These are phyloP conservation scores for Oidium heveae DNA, from an alignment of 2,329 filamentous ascomycete genomes.

Conservation along the genomic window DNA sequence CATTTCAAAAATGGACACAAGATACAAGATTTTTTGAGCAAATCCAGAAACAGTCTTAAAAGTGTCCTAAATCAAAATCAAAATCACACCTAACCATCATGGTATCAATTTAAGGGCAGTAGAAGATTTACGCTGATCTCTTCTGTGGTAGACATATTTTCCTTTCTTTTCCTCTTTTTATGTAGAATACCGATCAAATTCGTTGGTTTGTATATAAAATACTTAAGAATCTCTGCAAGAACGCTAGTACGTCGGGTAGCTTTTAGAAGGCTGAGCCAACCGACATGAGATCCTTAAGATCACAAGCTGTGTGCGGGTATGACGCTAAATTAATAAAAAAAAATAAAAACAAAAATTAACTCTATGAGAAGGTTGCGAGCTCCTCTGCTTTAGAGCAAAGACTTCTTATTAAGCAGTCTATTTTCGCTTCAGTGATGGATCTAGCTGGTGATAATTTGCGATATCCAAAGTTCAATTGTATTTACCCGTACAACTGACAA, in stretches of 20 bases:
- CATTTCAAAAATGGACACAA: not conserved
- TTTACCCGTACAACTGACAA: too few species aligned
- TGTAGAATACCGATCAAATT: not conserved
- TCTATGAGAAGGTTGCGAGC: too few species aligned
- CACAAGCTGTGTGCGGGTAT: not conserved
- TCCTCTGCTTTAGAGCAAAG: too few species aligned
- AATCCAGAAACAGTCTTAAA: not conserved
- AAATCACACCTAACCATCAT: not conserved
- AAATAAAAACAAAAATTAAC: too few species aligned
- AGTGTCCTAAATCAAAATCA: not conserved
- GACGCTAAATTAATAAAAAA: not conserved
- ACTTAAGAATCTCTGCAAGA: not conserved
- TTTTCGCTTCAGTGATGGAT: too few species aligned
- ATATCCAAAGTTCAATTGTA: too few species aligned
- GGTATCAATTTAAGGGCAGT: not conserved
- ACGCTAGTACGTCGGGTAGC: not conserved
- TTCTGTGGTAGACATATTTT: not conserved
- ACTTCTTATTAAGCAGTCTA: too few species aligned
- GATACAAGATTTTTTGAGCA: not conserved
- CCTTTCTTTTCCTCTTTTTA: not conserved
- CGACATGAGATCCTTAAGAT: not conserved
- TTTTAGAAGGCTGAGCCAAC: not conserved
- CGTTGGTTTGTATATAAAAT: not conserved
- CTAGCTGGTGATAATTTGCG: too few species aligned
- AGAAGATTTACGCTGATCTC: not conserved